Percentiles rank a stretch among this genome's conserved stretches.
Conservation (phyloP, 306 rosid species). For the Betula pendula region DNA sequence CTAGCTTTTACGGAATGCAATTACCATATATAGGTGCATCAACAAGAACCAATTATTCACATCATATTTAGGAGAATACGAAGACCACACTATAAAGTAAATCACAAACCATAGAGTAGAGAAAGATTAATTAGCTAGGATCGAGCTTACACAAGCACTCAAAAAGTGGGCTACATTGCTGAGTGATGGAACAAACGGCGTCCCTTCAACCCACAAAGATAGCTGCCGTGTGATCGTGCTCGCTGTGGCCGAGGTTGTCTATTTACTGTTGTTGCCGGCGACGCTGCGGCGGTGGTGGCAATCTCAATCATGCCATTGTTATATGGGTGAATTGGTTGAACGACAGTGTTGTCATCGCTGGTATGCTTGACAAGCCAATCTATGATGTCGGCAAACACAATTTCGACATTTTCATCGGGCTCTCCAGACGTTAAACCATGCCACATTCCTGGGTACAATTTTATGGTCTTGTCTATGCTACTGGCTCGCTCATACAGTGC, state of each 20-base stretch:
- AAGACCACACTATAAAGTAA: not conserved
- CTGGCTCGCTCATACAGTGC: constrained; percentile 64
- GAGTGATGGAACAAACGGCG: constrained; percentile 43
- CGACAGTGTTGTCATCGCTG: not conserved
- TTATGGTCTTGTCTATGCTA: constrained; percentile 74
- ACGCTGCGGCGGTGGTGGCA: constrained; percentile 19
- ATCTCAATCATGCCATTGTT: constrained; percentile 19
- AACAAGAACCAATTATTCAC: not conserved
- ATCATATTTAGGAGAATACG: not conserved
- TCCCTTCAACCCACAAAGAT: constrained; percentile 48
- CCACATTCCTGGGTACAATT: constrained; percentile 87
- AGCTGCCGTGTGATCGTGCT: constrained; percentile 29
- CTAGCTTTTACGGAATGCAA: not conserved
- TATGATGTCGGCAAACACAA: constrained; percentile 64
- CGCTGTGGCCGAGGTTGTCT: constrained; percentile 2
- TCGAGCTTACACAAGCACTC: not conserved
- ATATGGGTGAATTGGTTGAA: constrained; percentile 25
- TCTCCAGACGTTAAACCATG: constrained; percentile 78
- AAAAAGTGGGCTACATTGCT: constrained; percentile 26
- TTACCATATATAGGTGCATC: not conserved
- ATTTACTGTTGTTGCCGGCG: not conserved
- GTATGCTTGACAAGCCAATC: constrained; percentile 65
- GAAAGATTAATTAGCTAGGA: too few species aligned
- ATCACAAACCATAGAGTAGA: not conserved
- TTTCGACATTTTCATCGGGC: constrained; percentile 73